Percentiles rank a stretch among this genome's conserved stretches.
These are phyloP conservation scores for Carex myosuroides DNA, from an alignment of 176 grass and related monocot species.

Conservation along the genomic window DNA sequence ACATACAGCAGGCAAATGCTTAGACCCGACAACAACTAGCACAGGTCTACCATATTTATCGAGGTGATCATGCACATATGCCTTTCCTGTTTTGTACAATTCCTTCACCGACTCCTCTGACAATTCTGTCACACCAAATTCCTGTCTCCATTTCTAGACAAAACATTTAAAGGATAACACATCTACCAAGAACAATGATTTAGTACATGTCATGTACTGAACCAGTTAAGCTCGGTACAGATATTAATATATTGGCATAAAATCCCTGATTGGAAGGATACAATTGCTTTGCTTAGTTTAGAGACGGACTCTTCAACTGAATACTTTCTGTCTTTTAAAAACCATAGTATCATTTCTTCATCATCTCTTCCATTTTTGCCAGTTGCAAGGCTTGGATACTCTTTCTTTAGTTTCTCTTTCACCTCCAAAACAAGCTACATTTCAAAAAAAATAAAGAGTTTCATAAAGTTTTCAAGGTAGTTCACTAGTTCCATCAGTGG, in stretches of 20 bases:
- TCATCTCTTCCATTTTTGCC: slow-evolving; percentile 73
- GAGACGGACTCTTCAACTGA: slow-evolving; percentile 50
- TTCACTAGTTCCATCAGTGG: not conserved
- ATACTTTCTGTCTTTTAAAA: slow-evolving; percentile 79
- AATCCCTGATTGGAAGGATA: slow-evolving; percentile 33
- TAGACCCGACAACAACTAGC: slow-evolving; percentile 64
- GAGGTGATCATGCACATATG: slow-evolving; percentile 73
- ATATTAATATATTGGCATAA: not conserved
- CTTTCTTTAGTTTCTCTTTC: slow-evolving; percentile 51
- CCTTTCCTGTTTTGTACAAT: slow-evolving; percentile 64
- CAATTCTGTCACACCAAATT: slow-evolving; percentile 57
- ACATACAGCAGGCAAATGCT: slow-evolving; percentile 68
- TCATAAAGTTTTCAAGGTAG: not conserved
- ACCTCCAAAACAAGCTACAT: slow-evolving; percentile 71
- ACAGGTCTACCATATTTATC: slow-evolving; percentile 65
- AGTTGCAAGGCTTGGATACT: slow-evolving; percentile 51
- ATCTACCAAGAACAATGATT: not conserved
- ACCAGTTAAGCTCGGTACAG: not conserved
- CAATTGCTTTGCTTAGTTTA: slow-evolving; percentile 76
- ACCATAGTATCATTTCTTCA: slow-evolving; percentile 91
- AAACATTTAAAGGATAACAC: slow-evolving; percentile 31
- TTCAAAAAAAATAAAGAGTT: not conserved
- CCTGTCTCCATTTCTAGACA: slow-evolving; percentile 74
- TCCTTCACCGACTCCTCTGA: slow-evolving; percentile 65
- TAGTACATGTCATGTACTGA: not conserved